A percentile compares a stretch with the other conserved stretches of the same genome.
These are phyloP conservation scores for Triticum urartu DNA, from an alignment of 176 grass and related monocot genomes.

Conservation along the genomic window DNA sequence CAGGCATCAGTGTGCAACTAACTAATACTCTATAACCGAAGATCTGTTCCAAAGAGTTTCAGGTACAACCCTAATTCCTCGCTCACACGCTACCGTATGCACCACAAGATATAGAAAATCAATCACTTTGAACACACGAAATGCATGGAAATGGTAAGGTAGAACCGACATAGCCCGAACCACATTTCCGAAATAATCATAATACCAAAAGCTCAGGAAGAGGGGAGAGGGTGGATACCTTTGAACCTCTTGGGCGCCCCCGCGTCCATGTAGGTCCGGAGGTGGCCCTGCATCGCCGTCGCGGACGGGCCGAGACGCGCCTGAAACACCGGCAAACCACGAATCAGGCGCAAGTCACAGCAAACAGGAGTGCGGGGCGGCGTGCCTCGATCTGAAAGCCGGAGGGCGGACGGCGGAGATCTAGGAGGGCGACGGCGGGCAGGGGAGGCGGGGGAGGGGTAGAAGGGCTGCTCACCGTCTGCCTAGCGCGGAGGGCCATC, in stretches of 20 bases:
- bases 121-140: background rate
- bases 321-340: conserved; percentile 30
- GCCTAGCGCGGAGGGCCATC: conserved; percentile 64
- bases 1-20: background rate
- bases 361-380: background rate
- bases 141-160: background rate
- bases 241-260: conserved; percentile 58
- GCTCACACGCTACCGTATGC: background rate
- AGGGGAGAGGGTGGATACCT: conserved; percentile 37
- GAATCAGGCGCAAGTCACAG: background rate
- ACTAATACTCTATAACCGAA: background rate
- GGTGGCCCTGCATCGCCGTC: conserved; percentile 66
- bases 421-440: background rate
- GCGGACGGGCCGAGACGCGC: conserved; percentile 53
- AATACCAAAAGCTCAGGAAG: background rate
- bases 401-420: conserved; percentile 2
- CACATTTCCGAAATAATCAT: too few relatives aligned
- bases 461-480: conserved; percentile 43
- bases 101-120: background rate
- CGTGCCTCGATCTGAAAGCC: conserved; percentile 15
- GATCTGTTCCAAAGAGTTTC: background rate
- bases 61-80: background rate
- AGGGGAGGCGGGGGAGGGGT: too few relatives aligned
- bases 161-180: too few relatives aligned
- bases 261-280: conserved; percentile 57